Percentiles rank a stretch among this genome's conserved stretches.
These are phyloP conservation scores for Venturiaceae sp. DNA, from an alignment of 2,329 filamentous ascomycete species.

Conservation along the genomic window DNA sequence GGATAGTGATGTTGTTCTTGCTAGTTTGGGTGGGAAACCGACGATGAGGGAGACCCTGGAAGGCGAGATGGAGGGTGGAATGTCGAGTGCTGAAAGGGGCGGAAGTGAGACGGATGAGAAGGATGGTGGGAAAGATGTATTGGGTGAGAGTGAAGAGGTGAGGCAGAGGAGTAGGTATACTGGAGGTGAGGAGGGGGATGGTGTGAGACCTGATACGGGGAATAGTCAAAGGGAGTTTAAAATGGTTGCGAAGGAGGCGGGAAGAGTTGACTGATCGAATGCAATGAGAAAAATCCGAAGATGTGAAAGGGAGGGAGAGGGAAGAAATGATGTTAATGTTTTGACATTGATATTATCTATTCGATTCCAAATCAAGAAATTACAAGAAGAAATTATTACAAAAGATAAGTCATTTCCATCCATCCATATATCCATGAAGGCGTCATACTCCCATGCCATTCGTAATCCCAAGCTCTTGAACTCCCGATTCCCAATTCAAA, in stretches of 20 bases:
- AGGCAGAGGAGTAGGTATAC: not conserved
- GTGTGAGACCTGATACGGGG: not conserved
- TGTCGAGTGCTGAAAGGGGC: not conserved
- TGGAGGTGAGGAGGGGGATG: not conserved
- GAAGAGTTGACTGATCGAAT: not conserved
- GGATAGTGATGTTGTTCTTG: slow-evolving; percentile 4
- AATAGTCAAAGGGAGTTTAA: not conserved
- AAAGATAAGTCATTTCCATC: too few relatives aligned
- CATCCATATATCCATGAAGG: too few relatives aligned
- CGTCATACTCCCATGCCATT: too few relatives aligned
- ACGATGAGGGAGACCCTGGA: not conserved
- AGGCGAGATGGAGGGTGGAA: not conserved
- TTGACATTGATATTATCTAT: too few relatives aligned
- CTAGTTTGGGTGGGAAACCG: slow-evolving; percentile 3
- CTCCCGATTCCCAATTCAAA: too few relatives aligned
- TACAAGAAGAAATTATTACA: too few relatives aligned
- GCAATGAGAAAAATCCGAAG: too few relatives aligned
- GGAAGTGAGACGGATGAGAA: not conserved
- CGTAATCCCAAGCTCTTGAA: too few relatives aligned
- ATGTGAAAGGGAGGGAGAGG: too few relatives aligned
- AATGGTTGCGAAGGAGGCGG: not conserved
- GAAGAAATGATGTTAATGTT: too few relatives aligned
- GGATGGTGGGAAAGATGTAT: too few relatives aligned
- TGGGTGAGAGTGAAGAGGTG: not conserved
- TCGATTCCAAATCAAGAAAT: too few relatives aligned